Conservation (phyloP, 2,329 filamentous ascomycete species). For the Diplodia seriata region DNA sequence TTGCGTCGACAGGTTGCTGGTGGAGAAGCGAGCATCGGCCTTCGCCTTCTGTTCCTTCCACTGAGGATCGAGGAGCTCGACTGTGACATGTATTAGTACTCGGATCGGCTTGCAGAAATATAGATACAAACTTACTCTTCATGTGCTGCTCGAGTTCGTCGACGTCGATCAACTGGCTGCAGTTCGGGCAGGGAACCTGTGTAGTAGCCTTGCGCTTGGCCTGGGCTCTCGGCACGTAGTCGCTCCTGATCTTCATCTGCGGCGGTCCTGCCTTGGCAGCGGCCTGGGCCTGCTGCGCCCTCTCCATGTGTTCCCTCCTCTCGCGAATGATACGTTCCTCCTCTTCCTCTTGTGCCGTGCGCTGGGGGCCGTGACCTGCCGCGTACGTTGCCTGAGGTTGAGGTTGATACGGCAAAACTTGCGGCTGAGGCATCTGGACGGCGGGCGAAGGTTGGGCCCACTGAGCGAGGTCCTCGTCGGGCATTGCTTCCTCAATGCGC, state of each 20-base stretch:
- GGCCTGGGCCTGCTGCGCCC: conserved; percentile 78
- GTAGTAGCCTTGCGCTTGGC: conserved; percentile 69
- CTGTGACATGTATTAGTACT: conserved; percentile 49
- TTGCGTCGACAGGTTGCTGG: conserved; percentile 82
- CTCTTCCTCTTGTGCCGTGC: conserved; percentile 48
- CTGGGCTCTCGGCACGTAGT: conserved; percentile 87
- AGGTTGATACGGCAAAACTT: conserved; percentile 37
- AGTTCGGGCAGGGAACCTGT: conserved; percentile 87
- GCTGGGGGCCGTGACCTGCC: conserved; percentile 41
- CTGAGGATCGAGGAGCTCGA: conserved; percentile 89
- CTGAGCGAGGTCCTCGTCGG: conserved; percentile 52
- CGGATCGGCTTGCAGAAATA: not conserved
- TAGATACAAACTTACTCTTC: conserved; percentile 66
- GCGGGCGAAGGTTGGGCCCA: conserved; percentile 37
- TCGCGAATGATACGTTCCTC: conserved; percentile 47
- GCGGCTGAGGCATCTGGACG: conserved; percentile 45
- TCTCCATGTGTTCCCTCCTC: conserved; percentile 58
- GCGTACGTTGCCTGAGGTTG: conserved; percentile 43
- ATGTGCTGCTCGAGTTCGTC: conserved; percentile 91
- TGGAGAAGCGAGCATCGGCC: conserved; percentile 80
- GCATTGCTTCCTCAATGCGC: conserved; percentile 94
- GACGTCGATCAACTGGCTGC: conserved; percentile 85
- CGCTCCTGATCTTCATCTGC: conserved; percentile 89
- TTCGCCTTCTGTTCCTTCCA: conserved; percentile 97
- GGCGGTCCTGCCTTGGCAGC: conserved; percentile 72